phyloP scores from a whole-genome alignment of 1,284 basidiomycete genomes.

The Trichosporon asahii region DNA sequence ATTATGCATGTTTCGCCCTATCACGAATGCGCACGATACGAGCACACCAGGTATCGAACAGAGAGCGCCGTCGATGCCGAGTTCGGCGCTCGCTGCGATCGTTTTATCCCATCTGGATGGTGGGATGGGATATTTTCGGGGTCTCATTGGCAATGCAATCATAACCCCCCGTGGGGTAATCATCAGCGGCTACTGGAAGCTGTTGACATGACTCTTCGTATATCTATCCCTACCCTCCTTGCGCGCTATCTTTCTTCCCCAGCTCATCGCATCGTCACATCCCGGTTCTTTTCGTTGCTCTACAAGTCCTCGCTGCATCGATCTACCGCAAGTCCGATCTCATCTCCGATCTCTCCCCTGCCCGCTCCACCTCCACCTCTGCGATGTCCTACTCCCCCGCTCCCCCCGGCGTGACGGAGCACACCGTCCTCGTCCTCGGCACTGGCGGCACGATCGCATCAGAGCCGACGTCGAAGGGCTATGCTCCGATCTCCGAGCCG shows the following conservation, averaged over 20 bases:
- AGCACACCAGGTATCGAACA: not conserved
- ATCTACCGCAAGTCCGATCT: not conserved
- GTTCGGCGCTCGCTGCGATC: not conserved
- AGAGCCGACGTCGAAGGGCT: slow-evolving; percentile 42
- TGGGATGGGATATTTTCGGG: slow-evolving; percentile 4
- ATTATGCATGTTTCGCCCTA: slow-evolving; percentile 4
- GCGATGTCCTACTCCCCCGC: not conserved
- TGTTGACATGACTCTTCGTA: not conserved
- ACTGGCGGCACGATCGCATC: slow-evolving; percentile 49
- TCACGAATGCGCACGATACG: not conserved
- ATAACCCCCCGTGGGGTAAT: not conserved
- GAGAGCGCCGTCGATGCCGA: not conserved
- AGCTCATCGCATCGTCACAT: not conserved
- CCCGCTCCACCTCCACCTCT: not conserved
- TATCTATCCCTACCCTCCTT: not conserved
- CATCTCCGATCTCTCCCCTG: not conserved
- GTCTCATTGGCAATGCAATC: not conserved
- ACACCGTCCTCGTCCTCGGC: slow-evolving; percentile 40
- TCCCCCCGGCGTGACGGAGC: slow-evolving; percentile 5
- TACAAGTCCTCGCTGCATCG: not conserved
- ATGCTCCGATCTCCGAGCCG: slow-evolving; percentile 40
- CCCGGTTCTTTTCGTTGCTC: not conserved
- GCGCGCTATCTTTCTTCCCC: not conserved
- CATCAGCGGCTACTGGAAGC: not conserved
- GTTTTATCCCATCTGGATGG: slow-evolving; percentile 1